These are phyloP conservation scores for Leishmania aethiopica DNA, from an alignment of 208 protist species.

Conservation along the genomic window DNA sequence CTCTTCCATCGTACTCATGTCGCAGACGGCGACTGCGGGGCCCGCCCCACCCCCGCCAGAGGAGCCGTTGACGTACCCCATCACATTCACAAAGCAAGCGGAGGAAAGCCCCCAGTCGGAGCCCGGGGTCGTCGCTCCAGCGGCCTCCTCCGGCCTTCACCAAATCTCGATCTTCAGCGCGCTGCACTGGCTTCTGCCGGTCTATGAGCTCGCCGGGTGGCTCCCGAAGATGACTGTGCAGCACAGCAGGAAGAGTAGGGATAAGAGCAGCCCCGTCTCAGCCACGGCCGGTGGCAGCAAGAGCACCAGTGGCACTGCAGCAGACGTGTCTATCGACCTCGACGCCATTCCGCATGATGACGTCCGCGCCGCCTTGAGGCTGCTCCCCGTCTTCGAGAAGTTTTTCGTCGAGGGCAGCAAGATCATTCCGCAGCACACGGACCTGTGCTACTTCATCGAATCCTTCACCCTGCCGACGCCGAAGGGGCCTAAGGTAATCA, in stretches of 20 bases:
- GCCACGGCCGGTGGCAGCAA: constrained; percentile 4
- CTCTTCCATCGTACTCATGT: background rate
- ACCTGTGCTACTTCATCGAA: constrained; percentile 49
- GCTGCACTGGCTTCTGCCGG: constrained; percentile 53
- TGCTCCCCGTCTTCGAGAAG: constrained; percentile 50
- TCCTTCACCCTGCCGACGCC: constrained; percentile 68
- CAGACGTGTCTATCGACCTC: constrained; percentile 9
- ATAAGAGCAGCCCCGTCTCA: background rate
- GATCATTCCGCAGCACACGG: constrained; percentile 56
- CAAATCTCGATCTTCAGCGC: constrained; percentile 56
- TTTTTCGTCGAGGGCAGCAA: constrained; percentile 58
- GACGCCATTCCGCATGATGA: constrained; percentile 22
- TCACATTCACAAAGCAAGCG: constrained; percentile 19
- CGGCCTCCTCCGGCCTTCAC: constrained; percentile 14
- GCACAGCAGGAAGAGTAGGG: constrained; percentile 4
- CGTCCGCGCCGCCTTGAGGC: constrained; percentile 26
- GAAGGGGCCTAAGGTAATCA: constrained; percentile 59
- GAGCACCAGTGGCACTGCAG: background rate
- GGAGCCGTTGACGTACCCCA: constrained; percentile 38
- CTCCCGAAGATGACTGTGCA: constrained; percentile 20
- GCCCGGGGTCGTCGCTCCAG: constrained; percentile 1
- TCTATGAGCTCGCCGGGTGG: constrained; percentile 66
- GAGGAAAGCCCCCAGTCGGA: constrained; percentile 10
- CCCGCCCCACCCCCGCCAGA: constrained; percentile 26
- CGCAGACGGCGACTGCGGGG: background rate